phyloP scores from a whole-genome alignment of 2,329 filamentous ascomycete species.

The Neofusicoccum sp. region DNA sequence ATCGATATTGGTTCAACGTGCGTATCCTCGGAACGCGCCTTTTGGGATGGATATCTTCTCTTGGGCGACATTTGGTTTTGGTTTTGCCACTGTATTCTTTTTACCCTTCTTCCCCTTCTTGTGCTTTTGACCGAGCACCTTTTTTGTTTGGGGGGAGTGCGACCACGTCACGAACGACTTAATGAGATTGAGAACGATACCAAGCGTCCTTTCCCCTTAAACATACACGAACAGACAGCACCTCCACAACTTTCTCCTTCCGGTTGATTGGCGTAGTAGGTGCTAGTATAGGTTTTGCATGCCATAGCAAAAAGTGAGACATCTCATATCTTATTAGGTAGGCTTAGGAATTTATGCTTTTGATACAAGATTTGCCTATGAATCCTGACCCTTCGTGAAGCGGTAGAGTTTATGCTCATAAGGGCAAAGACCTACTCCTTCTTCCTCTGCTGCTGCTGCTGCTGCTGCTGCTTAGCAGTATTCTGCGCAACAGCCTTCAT shows the following conservation, averaged over 20 bases:
- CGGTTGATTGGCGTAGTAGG: not conserved
- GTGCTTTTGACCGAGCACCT: not conserved
- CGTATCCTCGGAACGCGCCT: not conserved
- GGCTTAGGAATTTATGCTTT: not conserved
- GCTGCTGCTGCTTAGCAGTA: not conserved
- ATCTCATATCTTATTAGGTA: not conserved
- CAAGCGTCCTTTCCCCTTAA: not conserved
- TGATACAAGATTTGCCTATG: not conserved
- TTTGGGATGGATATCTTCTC: not conserved
- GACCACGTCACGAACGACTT: not conserved
- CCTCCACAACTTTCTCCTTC: not conserved
- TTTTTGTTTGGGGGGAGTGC: not conserved
- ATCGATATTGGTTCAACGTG: not conserved
- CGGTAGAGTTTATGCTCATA: not conserved
- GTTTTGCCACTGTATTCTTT: conserved; percentile 11
- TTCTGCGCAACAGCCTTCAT: conserved; percentile 14
- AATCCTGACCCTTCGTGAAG: not conserved
- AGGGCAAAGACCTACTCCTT: not conserved
- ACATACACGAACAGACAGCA: not conserved
- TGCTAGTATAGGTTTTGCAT: not conserved
- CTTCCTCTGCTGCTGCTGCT: not conserved
- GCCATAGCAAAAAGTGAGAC: not conserved
- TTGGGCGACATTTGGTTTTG: not conserved
- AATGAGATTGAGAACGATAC: not conserved
- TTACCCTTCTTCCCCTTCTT: not conserved